A percentile compares a stretch with the other conserved stretches of the same genome.
Conservation (phyloP, 2,329 filamentous ascomycete genomes). For the Pyricularia sp. region DNA sequence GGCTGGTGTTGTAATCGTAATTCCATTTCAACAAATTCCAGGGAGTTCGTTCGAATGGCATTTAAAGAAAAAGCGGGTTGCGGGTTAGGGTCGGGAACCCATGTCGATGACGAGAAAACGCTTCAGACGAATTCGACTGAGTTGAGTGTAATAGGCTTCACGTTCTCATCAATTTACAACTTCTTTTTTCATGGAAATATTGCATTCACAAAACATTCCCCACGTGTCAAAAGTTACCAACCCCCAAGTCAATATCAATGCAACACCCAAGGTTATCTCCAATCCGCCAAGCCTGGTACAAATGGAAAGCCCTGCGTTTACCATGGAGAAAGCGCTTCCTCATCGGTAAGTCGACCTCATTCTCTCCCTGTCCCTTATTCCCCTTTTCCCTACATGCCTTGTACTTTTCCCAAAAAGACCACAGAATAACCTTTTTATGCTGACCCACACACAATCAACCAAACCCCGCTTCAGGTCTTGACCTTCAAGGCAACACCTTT, state of each 20-base stretch:
- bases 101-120: background rate
- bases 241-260: background rate
- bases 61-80: background rate
- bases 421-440: background rate
- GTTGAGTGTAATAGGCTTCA: background rate
- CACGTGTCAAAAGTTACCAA: background rate
- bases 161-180: background rate
- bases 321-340: constrained; percentile 53
- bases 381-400: background rate
- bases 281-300: constrained; percentile 36
- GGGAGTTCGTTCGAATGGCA: background rate
- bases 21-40: background rate
- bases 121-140: background rate
- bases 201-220: background rate
- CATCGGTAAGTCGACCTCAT: constrained; percentile 34
- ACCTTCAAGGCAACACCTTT: constrained; percentile 54
- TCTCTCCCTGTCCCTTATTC: background rate
- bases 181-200: background rate
- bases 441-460: background rate
- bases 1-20: background rate
- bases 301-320: constrained; percentile 48
- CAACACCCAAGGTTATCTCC: constrained; percentile 11
- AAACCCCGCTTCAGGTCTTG: constrained; percentile 33
- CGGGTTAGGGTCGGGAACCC: background rate
- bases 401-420: background rate